Evolutionary conservation across 2,329 filamentous ascomycete species (phyloP).

Genomic region (Aurifilum marmelostoma): DNA sequence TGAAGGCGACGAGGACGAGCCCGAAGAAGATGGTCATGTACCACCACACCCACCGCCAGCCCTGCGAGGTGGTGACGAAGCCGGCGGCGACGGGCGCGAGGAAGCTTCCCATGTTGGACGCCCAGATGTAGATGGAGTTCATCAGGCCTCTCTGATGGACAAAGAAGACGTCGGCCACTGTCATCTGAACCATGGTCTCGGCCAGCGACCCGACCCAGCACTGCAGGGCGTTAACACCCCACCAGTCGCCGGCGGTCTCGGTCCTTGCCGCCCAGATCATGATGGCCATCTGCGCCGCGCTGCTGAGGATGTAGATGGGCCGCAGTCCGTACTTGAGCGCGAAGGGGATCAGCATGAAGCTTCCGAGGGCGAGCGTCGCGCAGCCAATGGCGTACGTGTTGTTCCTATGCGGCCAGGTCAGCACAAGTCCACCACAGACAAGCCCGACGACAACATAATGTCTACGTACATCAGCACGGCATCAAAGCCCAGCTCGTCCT

Average conservation of each 20-base stretch:
- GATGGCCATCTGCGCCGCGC: conserved; percentile 41
- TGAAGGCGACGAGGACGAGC: conserved; percentile 18
- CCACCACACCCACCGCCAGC: conserved; percentile 31
- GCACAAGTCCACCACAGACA: neutral
- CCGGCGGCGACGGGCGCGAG: conserved; percentile 29
- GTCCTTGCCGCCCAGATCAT: conserved; percentile 47
- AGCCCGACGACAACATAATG: neutral
- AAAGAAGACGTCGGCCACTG: conserved; percentile 52
- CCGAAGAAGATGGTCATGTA: conserved; percentile 29
- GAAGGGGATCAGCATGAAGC: conserved; percentile 48
- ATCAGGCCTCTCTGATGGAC: conserved; percentile 50
- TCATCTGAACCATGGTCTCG: conserved; percentile 51
- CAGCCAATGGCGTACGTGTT: conserved; percentile 49
- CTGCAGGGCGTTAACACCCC: conserved; percentile 47
- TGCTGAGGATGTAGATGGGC: conserved; percentile 49
- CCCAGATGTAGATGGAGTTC: conserved; percentile 51
- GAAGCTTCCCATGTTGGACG: conserved; percentile 39
- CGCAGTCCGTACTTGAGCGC: conserved; percentile 50
- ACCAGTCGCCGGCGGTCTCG: conserved; percentile 46
- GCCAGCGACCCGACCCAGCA: conserved; percentile 48
- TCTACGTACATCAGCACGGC: conserved; percentile 30
- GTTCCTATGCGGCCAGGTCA: conserved; percentile 36
- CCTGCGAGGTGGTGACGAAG: conserved; percentile 27
- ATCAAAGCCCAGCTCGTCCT: conserved; percentile 42
- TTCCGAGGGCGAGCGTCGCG: conserved; percentile 46